A percentile compares a stretch with the other conserved stretches of the same genome.
Evolutionary conservation across 2,329 filamentous ascomycete genomes (phyloP).

Genomic region (Microsporum ferrugineum): DNA sequence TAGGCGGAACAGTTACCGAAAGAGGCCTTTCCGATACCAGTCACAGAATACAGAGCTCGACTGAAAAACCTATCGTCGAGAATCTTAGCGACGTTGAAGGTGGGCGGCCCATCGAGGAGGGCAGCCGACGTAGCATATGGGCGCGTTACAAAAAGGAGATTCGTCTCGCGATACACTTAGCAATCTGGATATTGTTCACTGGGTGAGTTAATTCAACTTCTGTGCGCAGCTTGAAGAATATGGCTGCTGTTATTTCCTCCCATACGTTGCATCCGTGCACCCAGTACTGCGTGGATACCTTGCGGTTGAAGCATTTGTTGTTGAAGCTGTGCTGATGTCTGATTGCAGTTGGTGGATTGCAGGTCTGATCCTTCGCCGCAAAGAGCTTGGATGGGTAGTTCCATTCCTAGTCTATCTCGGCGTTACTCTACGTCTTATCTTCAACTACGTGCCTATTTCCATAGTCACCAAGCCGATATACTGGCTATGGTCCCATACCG

Average conservation of each 20-base stretch:
- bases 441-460: slow-evolving; percentile 59
- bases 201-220: slow-evolving; percentile 34
- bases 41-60: neutral
- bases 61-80: neutral
- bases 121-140: neutral
- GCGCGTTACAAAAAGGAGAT: slow-evolving; percentile 14
- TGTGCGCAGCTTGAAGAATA: neutral
- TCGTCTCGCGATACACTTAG: slow-evolving; percentile 35
- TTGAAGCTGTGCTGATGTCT: neutral
- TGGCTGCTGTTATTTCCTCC: neutral
- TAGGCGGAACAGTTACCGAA: neutral
- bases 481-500: slow-evolving; percentile 56
- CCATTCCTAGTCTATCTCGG: slow-evolving; percentile 72
- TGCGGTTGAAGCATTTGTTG: neutral
- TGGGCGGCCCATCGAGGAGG: neutral
- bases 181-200: slow-evolving; percentile 42
- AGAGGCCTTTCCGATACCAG: neutral
- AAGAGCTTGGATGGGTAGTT: slow-evolving; percentile 68
- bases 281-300: neutral
- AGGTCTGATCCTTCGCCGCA: slow-evolving; percentile 57
- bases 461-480: slow-evolving; percentile 56
- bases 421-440: slow-evolving; percentile 61
- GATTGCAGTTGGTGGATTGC: slow-evolving; percentile 60
- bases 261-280: neutral
- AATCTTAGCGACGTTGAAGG: neutral